Evolutionary conservation across 1,284 basidiomycete species (phyloP), one percentile per base, ranked within the genome.

Genomic region (Xanthoconium separans): DNA sequence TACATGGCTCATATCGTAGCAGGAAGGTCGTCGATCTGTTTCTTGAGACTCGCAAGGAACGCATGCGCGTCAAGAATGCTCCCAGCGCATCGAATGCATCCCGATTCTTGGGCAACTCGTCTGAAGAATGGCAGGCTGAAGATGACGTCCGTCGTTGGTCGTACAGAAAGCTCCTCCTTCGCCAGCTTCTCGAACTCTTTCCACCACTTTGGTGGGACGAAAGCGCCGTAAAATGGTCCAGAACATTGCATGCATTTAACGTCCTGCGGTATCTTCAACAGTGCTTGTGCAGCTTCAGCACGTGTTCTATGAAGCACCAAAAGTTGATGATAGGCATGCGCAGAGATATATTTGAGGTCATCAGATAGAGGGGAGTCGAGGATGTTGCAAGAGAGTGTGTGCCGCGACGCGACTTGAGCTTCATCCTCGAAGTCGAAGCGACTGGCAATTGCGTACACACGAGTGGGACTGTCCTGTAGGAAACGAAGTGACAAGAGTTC

Each of bases 221-320:
- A 73, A 40, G 75, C 69, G 2, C 70, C 70, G 43, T 78, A 79
- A 58, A 76, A 75, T 6, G 73, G 70, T 10, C 80, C 80, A 44
- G 84, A 85, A 63, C 85, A 89, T 55, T 84, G 80, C 71, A 82
- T 78, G 69, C 87, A 89, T 66, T 82, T 82, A 58, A 86, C 63
- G 40, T 79, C 74, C 10, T 75, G 73, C 2, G 78, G 69, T 27
- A 74, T 62, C 56, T 73, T 69, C 15, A 88, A 62, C 37, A 83
- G 68, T 24, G 72, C 73, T 50, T 74, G 70, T 6, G 82, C 82
- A 5, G 77, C 77, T 9, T 71, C 65, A 2, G 77, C 74, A 7
- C 85, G 83, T 11, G 65, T 70, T 36, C 75, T 77, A 61, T 87
- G 87, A 7, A 89, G 74, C 20, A 78, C 72, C 29, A 87, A 74